Evolutionary conservation across 2,329 filamentous ascomycete genomes (phyloP), one percentile per base, ranked within the genome.

Genomic region (Sclerotinia sclerotiorum): DNA sequence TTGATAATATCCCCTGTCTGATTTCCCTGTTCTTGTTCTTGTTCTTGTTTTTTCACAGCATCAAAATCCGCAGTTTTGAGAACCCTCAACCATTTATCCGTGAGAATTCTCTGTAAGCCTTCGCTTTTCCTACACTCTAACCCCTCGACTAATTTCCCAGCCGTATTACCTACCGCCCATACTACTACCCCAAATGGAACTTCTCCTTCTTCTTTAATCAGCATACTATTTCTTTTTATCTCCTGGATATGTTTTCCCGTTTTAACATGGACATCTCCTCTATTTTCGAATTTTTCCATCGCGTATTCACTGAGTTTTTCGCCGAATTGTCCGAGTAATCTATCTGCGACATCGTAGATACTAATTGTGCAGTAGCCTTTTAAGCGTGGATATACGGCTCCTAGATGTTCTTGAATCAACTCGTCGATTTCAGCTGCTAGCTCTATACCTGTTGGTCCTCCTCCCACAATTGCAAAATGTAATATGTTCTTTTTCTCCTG

Each of bases 391-490:
- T 81, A 82, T 7, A 82, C 69, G 39, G 77, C 74, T 17, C 74
- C 71, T 70, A 82, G 74, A n/a, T 79, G 78, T 7, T 79, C 71
- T 11, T 79, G 71, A 72, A 78, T 79, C 2, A 82, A 75, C 68
- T 82, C 81, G 70, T 77, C 79, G 1, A 82, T 72, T 70, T 82
- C 81, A 7, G 81, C 81, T 0, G 81, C 79, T 2, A 80, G 74
- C 77, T 73, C 72, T 7, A 73, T 68, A 6, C 88, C 88, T 1
- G 88, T 90, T 1, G 88, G 77, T 68, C 90, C 90, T 55, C 89
- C 90, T 15, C 90, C 90, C 0, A 92, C 89, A 32, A 93, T 82
- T 46, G 88, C 90, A 75, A 93, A 92, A 76, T 91, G 88, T 17
- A 93, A 82, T 15, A 92, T 80, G 56, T 85, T 82, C 70, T 82